These are phyloP conservation scores for Dentipellis fragilis DNA, from an alignment of 768 basidiomycete genomes.

Conservation along the genomic window DNA sequence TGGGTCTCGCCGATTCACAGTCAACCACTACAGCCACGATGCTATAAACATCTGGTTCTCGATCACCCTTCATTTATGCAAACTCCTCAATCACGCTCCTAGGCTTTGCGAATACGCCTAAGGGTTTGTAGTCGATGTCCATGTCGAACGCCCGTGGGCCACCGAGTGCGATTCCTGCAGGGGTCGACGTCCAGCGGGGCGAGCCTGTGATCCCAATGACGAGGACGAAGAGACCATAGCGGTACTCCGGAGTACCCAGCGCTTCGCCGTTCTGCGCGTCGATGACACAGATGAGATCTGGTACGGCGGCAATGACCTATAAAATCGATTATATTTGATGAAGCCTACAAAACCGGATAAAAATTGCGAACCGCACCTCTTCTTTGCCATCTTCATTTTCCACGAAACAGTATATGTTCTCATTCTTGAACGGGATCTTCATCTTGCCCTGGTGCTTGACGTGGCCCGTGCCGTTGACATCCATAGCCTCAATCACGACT, in stretches of 20 bases:
- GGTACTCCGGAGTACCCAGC: constrained; percentile 53
- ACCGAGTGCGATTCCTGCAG: constrained; percentile 38
- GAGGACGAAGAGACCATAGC: constrained; percentile 49
- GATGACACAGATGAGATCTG: constrained; percentile 54
- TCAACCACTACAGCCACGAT: no score
- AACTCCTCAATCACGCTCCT: constrained; percentile 37
- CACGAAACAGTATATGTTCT: constrained; percentile 31
- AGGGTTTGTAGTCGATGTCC: constrained; percentile 25
- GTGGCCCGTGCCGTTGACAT: constrained; percentile 1
- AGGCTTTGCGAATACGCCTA: constrained; percentile 33
- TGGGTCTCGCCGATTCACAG: no score
- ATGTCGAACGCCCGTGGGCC: constrained; percentile 47
- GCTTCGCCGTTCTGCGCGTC: constrained; percentile 54
- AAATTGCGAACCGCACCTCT: not conserved
- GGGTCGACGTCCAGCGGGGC: constrained; percentile 45
- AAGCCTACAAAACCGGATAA: not conserved
- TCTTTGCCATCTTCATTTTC: constrained; percentile 18
- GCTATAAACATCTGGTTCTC: no score
- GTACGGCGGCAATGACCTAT: constrained; percentile 36
- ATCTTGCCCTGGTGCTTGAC: not conserved
- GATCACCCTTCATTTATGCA: not conserved
- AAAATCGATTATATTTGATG: constrained; percentile 4
- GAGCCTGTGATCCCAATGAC: constrained; percentile 38
- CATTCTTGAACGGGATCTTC: constrained; percentile 48
- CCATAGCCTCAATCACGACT: constrained; percentile 22